Evolutionary conservation across 1,139 yeast genomes (phyloP), one percentile per base, ranked within the genome.

Genomic region (Wickerhamomyces sp.): DNA sequence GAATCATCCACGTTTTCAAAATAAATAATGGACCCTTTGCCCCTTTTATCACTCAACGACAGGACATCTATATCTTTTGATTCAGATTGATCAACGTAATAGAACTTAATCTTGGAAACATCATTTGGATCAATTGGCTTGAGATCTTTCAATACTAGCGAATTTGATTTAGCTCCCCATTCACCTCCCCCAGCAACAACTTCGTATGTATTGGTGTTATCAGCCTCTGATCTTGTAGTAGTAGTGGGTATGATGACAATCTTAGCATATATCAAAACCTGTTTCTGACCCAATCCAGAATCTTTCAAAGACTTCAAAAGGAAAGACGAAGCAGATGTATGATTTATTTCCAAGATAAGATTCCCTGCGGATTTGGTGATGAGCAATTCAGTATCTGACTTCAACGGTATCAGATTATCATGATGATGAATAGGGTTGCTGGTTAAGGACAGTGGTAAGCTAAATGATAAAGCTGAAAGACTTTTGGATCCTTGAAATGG

Each of bases 101-200:
- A 31, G 10, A 23, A 14, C 23, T 29, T 18, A 3, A 35, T 30
- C 35, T 35, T 10, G 13, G 10, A 11, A 13, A 6, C 13, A 9
- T 31, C 8, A 32, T 39, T 10, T 3, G 23, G 23, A 18, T 11
- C 27, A 26, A 33, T 11, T 26, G 8, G 23, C 13, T 33, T 23
- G 8, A 41, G 11, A 26, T 38, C 43, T 27, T 42, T 27, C 7
- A 45, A 14, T 1, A 39, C 50, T 13, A 47, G 33, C 2, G 41
- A 15, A 6, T 37, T 37, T 9, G 48, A 30, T 5, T 36, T 39
- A 27, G 36, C 34, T 0, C 50, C 50, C 50, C 48, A 47, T 37
- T 47, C 44, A 15, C 50, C 50, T 15, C 50, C 50, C 6, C 50
- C 50, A 2, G 50, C 50, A 13, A 45, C 35, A 8, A 47, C 36